These are phyloP conservation scores for Candida piceae DNA, from an alignment of 805 yeast species.

Conservation along the genomic window DNA sequence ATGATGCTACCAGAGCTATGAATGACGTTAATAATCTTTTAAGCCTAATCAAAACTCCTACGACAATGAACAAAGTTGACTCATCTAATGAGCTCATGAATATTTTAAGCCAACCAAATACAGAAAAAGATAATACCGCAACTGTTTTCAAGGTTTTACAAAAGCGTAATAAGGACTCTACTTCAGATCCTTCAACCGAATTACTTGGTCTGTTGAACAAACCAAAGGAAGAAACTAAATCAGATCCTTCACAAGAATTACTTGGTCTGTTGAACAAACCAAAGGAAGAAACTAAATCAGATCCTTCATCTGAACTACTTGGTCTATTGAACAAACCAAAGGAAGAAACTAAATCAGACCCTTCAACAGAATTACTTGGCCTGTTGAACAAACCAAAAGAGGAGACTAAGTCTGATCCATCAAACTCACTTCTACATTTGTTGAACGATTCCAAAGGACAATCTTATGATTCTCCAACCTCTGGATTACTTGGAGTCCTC, in stretches of 20 bases:
- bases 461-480: too few relatives aligned
- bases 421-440: too few relatives aligned
- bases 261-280: constrained; percentile 8
- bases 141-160: neutral
- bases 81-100: too few relatives aligned
- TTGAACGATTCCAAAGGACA: too few relatives aligned
- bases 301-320: constrained; percentile 8
- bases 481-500: too few relatives aligned
- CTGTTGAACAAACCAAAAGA: neutral
- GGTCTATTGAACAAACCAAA: constrained; percentile 5
- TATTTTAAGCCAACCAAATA: too few relatives aligned
- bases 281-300: neutral
- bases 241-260: constrained; percentile 3
- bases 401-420: too few relatives aligned
- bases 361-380: neutral
- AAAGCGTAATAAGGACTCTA: neutral
- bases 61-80: neutral
- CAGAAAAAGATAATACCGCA: too few relatives aligned
- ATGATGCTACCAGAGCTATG: too few relatives aligned
- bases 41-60: neutral
- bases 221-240: neutral
- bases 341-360: constrained; percentile 1
- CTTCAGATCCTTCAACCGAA: too few relatives aligned
- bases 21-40: too few relatives aligned
- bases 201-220: neutral